Evolutionary conservation across 106 monocot species (phyloP).

Genomic region (Posidonia australis): DNA sequence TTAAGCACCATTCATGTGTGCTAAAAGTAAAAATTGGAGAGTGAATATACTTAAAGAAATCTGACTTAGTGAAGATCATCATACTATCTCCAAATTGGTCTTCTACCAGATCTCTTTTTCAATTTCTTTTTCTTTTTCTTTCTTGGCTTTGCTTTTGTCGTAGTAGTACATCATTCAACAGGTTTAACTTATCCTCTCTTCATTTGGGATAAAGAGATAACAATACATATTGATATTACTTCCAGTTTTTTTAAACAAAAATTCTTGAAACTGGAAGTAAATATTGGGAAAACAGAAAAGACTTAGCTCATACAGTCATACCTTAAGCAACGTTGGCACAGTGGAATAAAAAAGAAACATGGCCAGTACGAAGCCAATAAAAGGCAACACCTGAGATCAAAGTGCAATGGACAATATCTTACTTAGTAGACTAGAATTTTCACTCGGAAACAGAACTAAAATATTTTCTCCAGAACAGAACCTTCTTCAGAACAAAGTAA

Average conservation of each 20-base stretch:
- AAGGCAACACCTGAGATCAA: constrained; percentile 58
- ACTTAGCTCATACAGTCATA: constrained; percentile 23
- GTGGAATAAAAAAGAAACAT: constrained; percentile 95
- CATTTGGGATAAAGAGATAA: no score
- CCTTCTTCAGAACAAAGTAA: neutral
- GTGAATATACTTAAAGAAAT: no score
- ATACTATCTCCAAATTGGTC: no score
- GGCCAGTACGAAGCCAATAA: constrained; percentile 64
- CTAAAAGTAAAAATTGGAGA: no score
- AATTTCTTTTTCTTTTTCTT: no score
- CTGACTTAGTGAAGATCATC: no score
- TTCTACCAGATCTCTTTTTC: no score
- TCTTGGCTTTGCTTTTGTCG: no score
- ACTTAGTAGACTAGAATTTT: neutral
- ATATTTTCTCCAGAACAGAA: neutral
- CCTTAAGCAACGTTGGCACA: constrained; percentile 79
- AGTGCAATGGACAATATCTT: neutral
- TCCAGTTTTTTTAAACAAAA: neutral
- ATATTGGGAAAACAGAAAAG: no score
- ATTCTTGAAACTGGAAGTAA: neutral
- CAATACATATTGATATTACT: neutral
- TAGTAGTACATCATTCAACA: no score
- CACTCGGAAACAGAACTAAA: neutral
- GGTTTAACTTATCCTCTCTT: no score
- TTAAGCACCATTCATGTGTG: no score